Evolutionary conservation across 306 rosid species (phyloP).

Genomic region (Castanospermum australe): DNA sequence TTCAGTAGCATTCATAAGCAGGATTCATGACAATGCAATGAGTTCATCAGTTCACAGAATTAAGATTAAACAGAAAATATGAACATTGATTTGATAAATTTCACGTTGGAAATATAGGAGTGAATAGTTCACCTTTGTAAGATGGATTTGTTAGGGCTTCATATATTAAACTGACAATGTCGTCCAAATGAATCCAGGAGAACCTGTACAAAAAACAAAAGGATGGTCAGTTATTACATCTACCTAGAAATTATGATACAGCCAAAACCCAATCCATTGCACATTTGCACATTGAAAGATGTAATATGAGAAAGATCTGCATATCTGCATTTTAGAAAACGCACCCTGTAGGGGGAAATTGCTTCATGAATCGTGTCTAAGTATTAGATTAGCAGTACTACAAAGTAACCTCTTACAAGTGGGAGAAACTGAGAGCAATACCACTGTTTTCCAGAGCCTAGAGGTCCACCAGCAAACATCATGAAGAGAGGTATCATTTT

Average conservation of each 20-base stretch:
- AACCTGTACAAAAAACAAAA: constrained; percentile 51
- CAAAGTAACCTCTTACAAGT: constrained; percentile 11
- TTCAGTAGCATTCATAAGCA: not conserved
- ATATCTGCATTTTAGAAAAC: not conserved
- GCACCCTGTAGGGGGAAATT: not conserved
- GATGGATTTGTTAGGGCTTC: constrained; percentile 90
- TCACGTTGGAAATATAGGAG: not conserved
- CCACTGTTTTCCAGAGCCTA: constrained; percentile 98
- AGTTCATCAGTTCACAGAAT: not conserved
- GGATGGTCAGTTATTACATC: not conserved
- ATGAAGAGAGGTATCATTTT: constrained; percentile 93
- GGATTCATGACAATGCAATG: constrained; percentile 13
- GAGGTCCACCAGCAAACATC: constrained; percentile 97
- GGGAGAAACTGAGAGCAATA: constrained; percentile 39
- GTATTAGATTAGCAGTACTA: constrained; percentile 10
- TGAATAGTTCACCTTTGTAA: constrained; percentile 61
- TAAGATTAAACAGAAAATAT: not conserved
- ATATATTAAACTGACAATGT: constrained; percentile 82
- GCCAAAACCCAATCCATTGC: not conserved
- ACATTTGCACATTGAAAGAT: constrained; percentile 1
- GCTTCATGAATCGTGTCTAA: not conserved
- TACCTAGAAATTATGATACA: not conserved
- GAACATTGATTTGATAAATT: not conserved
- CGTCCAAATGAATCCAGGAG: constrained; percentile 98
- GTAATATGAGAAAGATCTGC: not conserved